phyloP scores from a whole-genome alignment of 345 rosid species.

The Orychophragmus violaceus region DNA sequence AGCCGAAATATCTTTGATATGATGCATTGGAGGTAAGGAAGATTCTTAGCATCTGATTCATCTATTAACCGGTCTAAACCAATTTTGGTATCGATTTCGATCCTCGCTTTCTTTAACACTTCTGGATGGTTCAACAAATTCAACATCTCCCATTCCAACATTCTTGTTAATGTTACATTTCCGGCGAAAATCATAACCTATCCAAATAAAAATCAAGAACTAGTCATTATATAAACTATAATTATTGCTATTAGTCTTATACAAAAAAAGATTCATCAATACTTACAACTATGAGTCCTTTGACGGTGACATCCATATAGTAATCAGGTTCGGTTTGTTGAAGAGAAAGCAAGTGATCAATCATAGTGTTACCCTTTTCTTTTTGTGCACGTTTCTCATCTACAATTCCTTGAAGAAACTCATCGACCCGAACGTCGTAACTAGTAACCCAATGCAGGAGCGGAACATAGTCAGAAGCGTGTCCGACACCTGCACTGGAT shows the following conservation, averaged over 20 bases:
- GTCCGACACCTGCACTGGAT: not conserved
- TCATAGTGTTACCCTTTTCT: slow-evolving; percentile 34
- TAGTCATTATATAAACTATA: not conserved
- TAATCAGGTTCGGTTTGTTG: slow-evolving; percentile 41
- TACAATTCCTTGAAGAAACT: slow-evolving; percentile 35
- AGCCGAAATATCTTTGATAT: slow-evolving; percentile 46
- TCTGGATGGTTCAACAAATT: slow-evolving; percentile 21
- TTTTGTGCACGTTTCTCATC: slow-evolving; percentile 35
- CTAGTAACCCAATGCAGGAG: slow-evolving; percentile 24
- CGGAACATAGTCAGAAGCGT: slow-evolving; percentile 34
- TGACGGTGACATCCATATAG: slow-evolving; percentile 44
- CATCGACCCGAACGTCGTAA: slow-evolving; percentile 24
- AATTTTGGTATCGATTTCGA: slow-evolving; percentile 1
- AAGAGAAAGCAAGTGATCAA: slow-evolving; percentile 42
- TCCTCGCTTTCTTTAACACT: not conserved
- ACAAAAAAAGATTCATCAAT: not conserved
- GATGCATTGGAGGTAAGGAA: slow-evolving; percentile 48
- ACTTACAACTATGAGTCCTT: slow-evolving; percentile 36
- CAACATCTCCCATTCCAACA: slow-evolving; percentile 5
- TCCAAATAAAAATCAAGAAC: not conserved
- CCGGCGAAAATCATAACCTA: slow-evolving; percentile 13
- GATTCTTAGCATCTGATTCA: slow-evolving; percentile 46
- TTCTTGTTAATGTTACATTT: not conserved
- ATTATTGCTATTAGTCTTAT: not conserved
- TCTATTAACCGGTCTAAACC: slow-evolving; percentile 42